phyloP scores from a whole-genome alignment of 768 basidiomycete species.

The Tylopilus felleus region DNA sequence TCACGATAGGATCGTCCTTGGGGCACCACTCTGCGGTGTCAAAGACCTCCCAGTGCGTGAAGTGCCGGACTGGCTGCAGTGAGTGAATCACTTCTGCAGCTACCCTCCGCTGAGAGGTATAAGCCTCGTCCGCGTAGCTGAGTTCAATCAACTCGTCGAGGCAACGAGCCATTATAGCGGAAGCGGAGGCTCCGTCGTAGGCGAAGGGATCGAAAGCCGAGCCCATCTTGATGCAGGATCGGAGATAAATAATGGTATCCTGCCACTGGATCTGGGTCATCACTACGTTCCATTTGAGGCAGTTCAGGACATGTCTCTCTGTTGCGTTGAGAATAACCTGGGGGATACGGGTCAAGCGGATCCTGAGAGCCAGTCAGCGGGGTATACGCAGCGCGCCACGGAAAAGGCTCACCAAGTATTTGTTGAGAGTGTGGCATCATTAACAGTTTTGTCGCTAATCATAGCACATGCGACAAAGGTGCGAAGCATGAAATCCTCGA shows the following conservation, averaged over 20 bases:
- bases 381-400: neutral
- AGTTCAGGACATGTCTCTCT: slow-evolving; percentile 19
- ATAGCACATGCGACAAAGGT: slow-evolving; percentile 35
- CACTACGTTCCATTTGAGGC: slow-evolving; percentile 23
- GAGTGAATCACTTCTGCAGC: slow-evolving; percentile 7
- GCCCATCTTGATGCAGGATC: slow-evolving; percentile 27
- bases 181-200: slow-evolving; percentile 13
- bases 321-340: slow-evolving; percentile 21
- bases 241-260: slow-evolving; percentile 19
- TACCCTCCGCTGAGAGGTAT: neutral
- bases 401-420: slow-evolving; percentile 28
- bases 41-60: slow-evolving; percentile 10
- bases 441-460: slow-evolving; percentile 34
- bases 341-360: slow-evolving; percentile 20
- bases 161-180: slow-evolving; percentile 13
- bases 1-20: slow-evolving; percentile 29
- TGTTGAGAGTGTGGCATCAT: slow-evolving; percentile 30
- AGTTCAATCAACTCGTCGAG: slow-evolving; percentile 21
- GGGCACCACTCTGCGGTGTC: slow-evolving; percentile 28
- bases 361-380: slow-evolving; percentile 19
- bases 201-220: slow-evolving; percentile 24
- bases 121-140: neutral
- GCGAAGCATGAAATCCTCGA: slow-evolving; percentile 36
- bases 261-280: slow-evolving; percentile 23
- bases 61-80: slow-evolving; percentile 13